Conservation (phyloP, 805 yeast species). For the Kodamaea fukazawae region DNA sequence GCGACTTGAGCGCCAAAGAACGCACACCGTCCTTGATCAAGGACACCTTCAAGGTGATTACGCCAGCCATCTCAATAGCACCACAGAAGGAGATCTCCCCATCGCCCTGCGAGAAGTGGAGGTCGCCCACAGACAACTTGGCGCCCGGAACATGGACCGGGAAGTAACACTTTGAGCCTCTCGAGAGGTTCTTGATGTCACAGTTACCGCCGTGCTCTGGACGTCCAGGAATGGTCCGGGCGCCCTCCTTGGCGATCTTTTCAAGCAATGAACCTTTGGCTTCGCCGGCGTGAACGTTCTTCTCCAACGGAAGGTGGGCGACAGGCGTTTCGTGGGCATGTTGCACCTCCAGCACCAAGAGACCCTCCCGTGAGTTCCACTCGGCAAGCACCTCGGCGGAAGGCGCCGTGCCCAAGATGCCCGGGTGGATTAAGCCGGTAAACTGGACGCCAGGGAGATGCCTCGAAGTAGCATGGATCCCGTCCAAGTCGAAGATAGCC, state of each 20-base stretch:
- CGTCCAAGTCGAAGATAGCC: slow-evolving; percentile 53
- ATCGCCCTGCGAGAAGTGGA: slow-evolving; percentile 53
- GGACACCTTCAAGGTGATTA: slow-evolving; percentile 40
- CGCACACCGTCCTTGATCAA: slow-evolving; percentile 44
- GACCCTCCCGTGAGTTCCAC: slow-evolving; percentile 46
- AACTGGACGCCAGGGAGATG: slow-evolving; percentile 50
- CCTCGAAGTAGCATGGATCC: slow-evolving; percentile 47
- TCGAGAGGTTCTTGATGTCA: slow-evolving; percentile 48
- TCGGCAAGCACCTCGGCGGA: slow-evolving; percentile 39
- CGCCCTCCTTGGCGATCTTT: slow-evolving; percentile 41
- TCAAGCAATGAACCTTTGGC: slow-evolving; percentile 28
- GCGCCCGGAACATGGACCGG: slow-evolving; percentile 50
- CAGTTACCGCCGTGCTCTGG: slow-evolving; percentile 56
- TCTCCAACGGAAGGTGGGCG: slow-evolving; percentile 41
- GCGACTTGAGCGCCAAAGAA: slow-evolving; percentile 40
- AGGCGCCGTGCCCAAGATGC: slow-evolving; percentile 53
- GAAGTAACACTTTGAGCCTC: slow-evolving; percentile 48
- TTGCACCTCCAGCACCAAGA: slow-evolving; percentile 32
- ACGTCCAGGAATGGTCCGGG: slow-evolving; percentile 52
- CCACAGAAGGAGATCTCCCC: slow-evolving; percentile 56
- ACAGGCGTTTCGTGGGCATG: slow-evolving; percentile 31
- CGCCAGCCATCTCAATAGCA: slow-evolving; percentile 53
- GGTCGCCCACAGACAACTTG: slow-evolving; percentile 46
- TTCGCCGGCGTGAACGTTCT: slow-evolving; percentile 40
- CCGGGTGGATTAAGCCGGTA: slow-evolving; percentile 52